Conservation (phyloP, 2,329 filamentous ascomycete species). For the Colletotrichum aenigma region DNA sequence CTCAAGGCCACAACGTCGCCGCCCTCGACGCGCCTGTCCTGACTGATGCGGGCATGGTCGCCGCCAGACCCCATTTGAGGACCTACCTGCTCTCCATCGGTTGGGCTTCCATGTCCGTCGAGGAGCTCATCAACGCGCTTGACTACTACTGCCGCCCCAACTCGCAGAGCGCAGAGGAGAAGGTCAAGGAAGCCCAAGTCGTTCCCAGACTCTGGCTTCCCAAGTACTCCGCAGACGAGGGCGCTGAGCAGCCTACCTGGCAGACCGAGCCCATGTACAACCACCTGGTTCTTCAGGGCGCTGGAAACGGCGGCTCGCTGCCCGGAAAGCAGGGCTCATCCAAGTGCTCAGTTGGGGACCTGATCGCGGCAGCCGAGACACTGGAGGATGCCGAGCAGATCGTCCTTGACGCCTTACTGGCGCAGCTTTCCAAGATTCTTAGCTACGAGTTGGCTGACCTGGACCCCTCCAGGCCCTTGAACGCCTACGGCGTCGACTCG, state of each 20-base stretch:
- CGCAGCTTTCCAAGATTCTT: constrained; percentile 13
- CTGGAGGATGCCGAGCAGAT: background rate
- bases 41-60: constrained; percentile 53
- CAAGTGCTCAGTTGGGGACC: background rate
- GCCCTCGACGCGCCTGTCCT: constrained; percentile 59
- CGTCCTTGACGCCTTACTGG: background rate
- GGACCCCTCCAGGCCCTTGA: constrained; percentile 22
- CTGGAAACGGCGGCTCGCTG: background rate
- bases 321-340: background rate
- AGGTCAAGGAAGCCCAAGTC: background rate
- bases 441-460: constrained; percentile 23
- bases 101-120: background rate
- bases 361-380: background rate
- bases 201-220: constrained; percentile 6
- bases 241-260: constrained; percentile 6
- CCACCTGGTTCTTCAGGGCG: background rate
- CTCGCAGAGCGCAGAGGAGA: background rate
- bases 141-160: background rate
- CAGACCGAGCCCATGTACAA: constrained; percentile 9
- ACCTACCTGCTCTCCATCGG: constrained; percentile 11
- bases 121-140: constrained; percentile 1
- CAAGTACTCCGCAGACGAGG: constrained; percentile 10
- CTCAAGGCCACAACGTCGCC: constrained; percentile 43
- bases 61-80: constrained; percentile 41
- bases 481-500: constrained; percentile 28